phyloP scores from a whole-genome alignment of 805 yeast species.

The Ogataea neopini region DNA sequence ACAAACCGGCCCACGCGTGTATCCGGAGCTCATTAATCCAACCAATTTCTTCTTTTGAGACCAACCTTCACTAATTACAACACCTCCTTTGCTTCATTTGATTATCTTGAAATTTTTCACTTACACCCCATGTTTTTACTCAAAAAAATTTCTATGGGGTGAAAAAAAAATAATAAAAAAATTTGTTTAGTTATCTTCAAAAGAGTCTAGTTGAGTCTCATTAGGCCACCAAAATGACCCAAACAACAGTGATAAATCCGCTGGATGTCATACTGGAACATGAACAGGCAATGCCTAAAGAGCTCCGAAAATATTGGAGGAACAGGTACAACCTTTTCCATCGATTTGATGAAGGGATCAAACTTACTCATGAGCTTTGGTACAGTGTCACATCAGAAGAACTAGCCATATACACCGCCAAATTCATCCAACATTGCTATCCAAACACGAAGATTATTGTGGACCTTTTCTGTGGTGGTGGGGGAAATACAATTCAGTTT shows the following conservation, averaged over 20 bases:
- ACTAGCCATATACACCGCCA: conserved; percentile 62
- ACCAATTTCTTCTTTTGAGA: too few species aligned
- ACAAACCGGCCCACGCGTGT: conserved; percentile 74
- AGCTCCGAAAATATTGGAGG: conserved; percentile 58
- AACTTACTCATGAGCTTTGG: conserved; percentile 75
- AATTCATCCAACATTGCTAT: conserved; percentile 49
- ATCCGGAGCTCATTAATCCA: conserved; percentile 21
- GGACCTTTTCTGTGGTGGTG: conserved; percentile 86
- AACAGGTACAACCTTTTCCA: conserved; percentile 62
- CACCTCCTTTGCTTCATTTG: too few species aligned
- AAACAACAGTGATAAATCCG: not conserved
- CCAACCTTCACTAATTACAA: too few species aligned
- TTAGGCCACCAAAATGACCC: not conserved
- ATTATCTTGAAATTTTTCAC: not conserved
- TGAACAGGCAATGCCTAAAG: conserved; percentile 32
- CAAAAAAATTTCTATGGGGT: not conserved
- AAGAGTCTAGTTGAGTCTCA: too few species aligned
- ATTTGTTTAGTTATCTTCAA: not conserved
- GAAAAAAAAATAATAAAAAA: not conserved
- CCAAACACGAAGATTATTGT: conserved; percentile 50
- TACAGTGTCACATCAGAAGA: conserved; percentile 85
- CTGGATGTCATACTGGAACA: conserved; percentile 15
- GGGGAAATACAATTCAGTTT: conserved; percentile 81
- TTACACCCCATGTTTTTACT: not conserved
- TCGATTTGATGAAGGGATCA: conserved; percentile 65